phyloP scores from a whole-genome alignment of 345 rosid species.

The Boechera divaricarpa region DNA sequence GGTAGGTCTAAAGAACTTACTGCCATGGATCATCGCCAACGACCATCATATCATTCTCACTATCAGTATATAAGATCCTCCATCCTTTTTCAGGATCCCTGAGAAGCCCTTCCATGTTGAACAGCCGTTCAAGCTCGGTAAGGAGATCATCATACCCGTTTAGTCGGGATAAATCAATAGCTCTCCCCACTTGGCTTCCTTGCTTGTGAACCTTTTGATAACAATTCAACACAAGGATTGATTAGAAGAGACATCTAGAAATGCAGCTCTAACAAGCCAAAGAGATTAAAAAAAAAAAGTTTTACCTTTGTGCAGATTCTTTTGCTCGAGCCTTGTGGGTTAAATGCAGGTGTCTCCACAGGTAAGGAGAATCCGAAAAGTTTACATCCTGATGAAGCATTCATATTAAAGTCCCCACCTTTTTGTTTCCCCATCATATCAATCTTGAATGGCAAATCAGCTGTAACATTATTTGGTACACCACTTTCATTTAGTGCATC shows the following conservation, averaged over 20 bases:
- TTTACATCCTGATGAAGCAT: conserved; percentile 62
- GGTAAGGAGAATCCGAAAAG: conserved; percentile 84
- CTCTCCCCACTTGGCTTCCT: conserved; percentile 93
- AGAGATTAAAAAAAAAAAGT: conserved; percentile 26
- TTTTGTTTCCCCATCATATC: conserved; percentile 49
- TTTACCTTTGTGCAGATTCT: conserved; percentile 92
- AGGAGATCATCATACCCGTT: conserved; percentile 74
- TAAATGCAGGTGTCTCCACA: conserved; percentile 55
- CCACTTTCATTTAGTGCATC: conserved; percentile 50
- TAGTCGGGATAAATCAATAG: conserved; percentile 78
- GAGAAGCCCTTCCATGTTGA: conserved; percentile 86
- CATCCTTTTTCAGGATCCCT: conserved; percentile 80
- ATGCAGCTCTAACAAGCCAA: conserved; percentile 22
- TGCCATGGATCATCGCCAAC: conserved; percentile 97
- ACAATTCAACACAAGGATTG: neutral
- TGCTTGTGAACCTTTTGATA: conserved; percentile 87
- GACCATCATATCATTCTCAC: conserved; percentile 92
- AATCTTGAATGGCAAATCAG: conserved; percentile 50
- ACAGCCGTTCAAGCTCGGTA: conserved; percentile 73
- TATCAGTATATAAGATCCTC: conserved; percentile 84
- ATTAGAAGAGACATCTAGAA: conserved; percentile 22
- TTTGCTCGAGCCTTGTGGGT: conserved; percentile 72
- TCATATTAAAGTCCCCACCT: conserved; percentile 46
- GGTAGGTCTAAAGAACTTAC: conserved; percentile 56
- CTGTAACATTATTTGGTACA: conserved; percentile 46